Percentiles rank a stretch among this genome's conserved stretches.
Conservation (phyloP, 495 filamentous ascomycete genomes). For the Penicillium pulvis region DNA sequence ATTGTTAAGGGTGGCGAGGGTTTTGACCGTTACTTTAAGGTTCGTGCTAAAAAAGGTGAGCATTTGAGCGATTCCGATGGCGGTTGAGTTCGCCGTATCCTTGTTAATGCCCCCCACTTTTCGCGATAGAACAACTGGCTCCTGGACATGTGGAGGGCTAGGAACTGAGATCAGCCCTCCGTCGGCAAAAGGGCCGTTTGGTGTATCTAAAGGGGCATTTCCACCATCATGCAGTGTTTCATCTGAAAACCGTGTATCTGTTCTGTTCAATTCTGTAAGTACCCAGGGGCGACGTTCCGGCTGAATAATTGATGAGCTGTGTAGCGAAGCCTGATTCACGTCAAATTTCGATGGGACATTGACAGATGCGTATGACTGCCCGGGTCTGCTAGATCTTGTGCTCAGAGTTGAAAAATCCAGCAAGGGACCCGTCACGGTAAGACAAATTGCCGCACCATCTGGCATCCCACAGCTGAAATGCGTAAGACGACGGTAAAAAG, state of each 20-base stretch:
- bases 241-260: background rate
- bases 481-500: slow-evolving; percentile 25
- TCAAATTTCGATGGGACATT: background rate
- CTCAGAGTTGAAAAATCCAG: slow-evolving; percentile 1
- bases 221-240: background rate
- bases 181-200: background rate
- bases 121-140: background rate
- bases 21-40: background rate
- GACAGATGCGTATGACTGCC: background rate
- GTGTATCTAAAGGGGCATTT: background rate
- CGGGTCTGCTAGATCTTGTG: background rate
- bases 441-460: slow-evolving; percentile 22
- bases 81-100: background rate
- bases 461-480: background rate
- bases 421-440: slow-evolving; percentile 25
- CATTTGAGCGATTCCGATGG: background rate
- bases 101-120: background rate
- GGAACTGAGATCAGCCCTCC: no score
- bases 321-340: background rate
- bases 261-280: background rate
- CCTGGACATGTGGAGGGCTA: background rate
- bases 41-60: background rate
- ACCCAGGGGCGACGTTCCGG: background rate
- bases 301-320: background rate
- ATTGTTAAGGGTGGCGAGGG: slow-evolving; percentile 19